phyloP scores from a whole-genome alignment of 257 asterid genomes.

The Petunia axillaris region DNA sequence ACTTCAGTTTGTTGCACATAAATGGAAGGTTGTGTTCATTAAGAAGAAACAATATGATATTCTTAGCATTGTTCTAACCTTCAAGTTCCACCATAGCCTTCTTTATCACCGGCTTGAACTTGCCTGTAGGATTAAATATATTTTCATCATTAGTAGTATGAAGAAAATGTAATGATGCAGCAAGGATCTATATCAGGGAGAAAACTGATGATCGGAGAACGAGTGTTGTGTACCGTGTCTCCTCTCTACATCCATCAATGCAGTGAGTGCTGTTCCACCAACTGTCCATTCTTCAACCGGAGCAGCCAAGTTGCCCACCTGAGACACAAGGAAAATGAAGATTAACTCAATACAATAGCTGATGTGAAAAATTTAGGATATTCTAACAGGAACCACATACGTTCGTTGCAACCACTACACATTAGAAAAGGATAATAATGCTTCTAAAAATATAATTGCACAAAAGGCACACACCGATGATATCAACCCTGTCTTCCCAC shows the following conservation, averaged over 20 bases:
- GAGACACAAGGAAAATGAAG: slow-evolving; percentile 28
- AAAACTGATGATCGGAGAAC: slow-evolving; percentile 18
- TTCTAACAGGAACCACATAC: background rate
- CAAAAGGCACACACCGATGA: slow-evolving; percentile 53
- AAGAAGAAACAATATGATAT: slow-evolving; percentile 5
- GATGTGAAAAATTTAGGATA: background rate
- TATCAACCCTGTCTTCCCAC: slow-evolving; percentile 88
- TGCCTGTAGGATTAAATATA: slow-evolving; percentile 53
- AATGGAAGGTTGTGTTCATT: background rate
- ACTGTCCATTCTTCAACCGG: slow-evolving; percentile 92
- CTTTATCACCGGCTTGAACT: slow-evolving; percentile 98
- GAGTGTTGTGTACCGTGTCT: slow-evolving; percentile 70
- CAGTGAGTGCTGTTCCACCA: slow-evolving; percentile 95
- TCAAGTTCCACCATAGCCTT: slow-evolving; percentile 99
- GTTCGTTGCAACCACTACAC: background rate
- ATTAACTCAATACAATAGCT: background rate
- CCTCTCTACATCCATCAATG: slow-evolving; percentile 98
- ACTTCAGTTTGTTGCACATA: background rate
- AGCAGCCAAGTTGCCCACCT: slow-evolving; percentile 98
- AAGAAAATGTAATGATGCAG: background rate
- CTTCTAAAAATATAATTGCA: slow-evolving; percentile 4
- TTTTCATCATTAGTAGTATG: background rate
- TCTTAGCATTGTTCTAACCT: slow-evolving; percentile 45
- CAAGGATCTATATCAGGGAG: background rate
- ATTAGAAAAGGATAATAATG: background rate